Base-by-base conservation (phyloP, 352 stramenopile genomes). In the Globisporangium spiculum region DNA sequence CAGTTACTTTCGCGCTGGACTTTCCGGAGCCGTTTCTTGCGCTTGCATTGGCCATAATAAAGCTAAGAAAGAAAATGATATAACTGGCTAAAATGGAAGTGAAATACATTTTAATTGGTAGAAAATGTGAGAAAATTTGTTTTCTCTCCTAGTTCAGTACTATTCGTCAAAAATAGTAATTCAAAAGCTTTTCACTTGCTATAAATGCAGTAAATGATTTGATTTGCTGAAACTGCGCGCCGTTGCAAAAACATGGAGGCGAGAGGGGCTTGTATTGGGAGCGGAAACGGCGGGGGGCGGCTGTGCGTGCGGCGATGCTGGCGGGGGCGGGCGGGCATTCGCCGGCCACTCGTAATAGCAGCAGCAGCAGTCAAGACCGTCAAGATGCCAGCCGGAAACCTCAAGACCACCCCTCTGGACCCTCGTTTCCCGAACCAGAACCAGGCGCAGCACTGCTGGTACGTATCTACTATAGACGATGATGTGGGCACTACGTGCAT, bases 381-480 rank as follows among this genome's bases (percentile, higher is more conserved):
- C 71, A 77, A 3, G 32, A 89, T 89, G 83, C 79, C 80, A 46
- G 72, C 73, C 71, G 85, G 85, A 77, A 44, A 73, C 66, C 78
- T 92, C 65, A 92, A 92, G 81, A 95, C 89, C 63, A 94, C 89
- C 64, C 89, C 89, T 63, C 70, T 93, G 67, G 89, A 96, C 81
- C 81, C 86, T 32, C 85, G 89, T 30, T 96, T 96, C 83, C 89
- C 89, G 44, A 96, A 94, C 81, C 72, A 78, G 71, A 96, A 96
- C 81, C 89, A 96, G 82, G 73, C 82, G 60, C 89, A 96, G 76
- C 86, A 94, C 74, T 94, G 86, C 82, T 94, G 86, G 81, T 89
- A 71, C 56, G 69, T 61, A 9, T n/a, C 10, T n/a, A 4, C 50
- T 6, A 20, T 30, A 27, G n/a, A 30, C 7, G n/a, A 16, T 20